Conservation (phyloP, 78 protist genomes). For the Cavenderia fasciculata region DNA sequence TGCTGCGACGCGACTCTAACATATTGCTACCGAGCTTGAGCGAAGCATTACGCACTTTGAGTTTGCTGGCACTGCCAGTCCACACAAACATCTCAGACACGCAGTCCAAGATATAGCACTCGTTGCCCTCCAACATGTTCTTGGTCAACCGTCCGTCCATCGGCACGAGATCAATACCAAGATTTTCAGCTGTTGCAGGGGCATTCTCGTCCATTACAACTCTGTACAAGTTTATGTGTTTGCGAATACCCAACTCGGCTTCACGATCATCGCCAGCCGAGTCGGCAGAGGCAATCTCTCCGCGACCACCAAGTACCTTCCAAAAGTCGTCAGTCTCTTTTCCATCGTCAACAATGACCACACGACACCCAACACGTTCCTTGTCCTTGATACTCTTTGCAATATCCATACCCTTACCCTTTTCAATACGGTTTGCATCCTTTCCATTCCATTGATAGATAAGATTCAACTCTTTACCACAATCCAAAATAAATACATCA, state of each 20-base stretch:
- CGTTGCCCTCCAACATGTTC: constrained; percentile 29
- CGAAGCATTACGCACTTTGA: constrained; percentile 43
- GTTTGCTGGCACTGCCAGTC: constrained; percentile 64
- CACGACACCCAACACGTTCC: constrained; percentile 77
- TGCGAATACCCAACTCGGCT: constrained; percentile 60
- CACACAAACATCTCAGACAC: constrained; percentile 82
- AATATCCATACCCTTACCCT: constrained; percentile 86
- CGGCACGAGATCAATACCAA: constrained; percentile 21
- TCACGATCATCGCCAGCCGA: constrained; percentile 81
- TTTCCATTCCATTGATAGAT: constrained; percentile 87
- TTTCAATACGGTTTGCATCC: constrained; percentile 83
- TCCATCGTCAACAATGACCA: constrained; percentile 57
- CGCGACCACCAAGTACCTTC: constrained; percentile 73
- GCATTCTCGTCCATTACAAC: constrained; percentile 35
- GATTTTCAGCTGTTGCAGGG: not conserved
- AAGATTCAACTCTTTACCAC: constrained; percentile 80
- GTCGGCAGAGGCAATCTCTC: constrained; percentile 49
- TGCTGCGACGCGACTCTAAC: constrained; percentile 2
- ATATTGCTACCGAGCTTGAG: constrained; percentile 45
- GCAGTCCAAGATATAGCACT: constrained; percentile 75
- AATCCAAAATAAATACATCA: constrained; percentile 79
- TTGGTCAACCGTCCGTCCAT: constrained; percentile 63
- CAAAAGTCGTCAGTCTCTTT: constrained; percentile 78
- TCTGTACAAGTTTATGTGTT: constrained; percentile 40
- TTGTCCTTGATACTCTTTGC: constrained; percentile 80